Conservation (phyloP, 129 eudicot species). For the Cynara cardunculus region DNA sequence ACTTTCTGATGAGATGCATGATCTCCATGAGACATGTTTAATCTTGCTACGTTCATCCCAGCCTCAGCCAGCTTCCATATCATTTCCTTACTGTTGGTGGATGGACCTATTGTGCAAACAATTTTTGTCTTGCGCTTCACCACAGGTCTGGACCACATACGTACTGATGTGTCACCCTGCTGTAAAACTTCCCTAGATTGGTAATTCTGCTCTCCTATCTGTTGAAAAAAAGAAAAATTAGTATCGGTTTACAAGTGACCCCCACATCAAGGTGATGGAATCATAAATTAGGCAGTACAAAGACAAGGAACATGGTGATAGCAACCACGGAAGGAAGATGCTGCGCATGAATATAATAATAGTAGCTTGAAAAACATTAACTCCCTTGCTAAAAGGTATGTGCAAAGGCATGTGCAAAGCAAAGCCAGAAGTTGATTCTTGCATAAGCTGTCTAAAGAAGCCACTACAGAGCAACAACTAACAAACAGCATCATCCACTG, state of each 20-base stretch:
- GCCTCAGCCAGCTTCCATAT: constrained; percentile 99
- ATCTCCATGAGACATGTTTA: constrained; percentile 97
- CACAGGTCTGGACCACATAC: constrained; percentile 78
- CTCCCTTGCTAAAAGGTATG: too few relatives aligned
- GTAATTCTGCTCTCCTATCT: constrained; percentile 51
- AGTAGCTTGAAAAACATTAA: too few relatives aligned
- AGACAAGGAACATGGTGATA: not conserved
- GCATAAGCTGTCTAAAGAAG: too few relatives aligned
- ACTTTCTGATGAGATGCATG: constrained; percentile 94
- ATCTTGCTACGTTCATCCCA: constrained; percentile 94
- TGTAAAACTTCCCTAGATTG: constrained; percentile 40
- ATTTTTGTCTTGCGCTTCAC: constrained; percentile 90
- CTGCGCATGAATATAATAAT: not conserved
- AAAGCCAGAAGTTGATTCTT: too few relatives aligned
- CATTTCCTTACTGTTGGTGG: constrained; percentile 89
- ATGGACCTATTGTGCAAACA: constrained; percentile 97
- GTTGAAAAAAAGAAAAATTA: constrained; percentile 5
- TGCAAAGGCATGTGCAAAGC: too few relatives aligned
- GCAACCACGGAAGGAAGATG: too few relatives aligned
- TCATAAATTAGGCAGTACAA: not conserved
- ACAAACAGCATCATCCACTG: too few relatives aligned
- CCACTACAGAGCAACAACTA: too few relatives aligned
- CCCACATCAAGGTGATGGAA: not conserved
- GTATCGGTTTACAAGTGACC: not conserved
- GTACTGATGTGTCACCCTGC: constrained; percentile 45